Evolutionary conservation across 2,329 filamentous ascomycete genomes (phyloP).

Genomic region (Trichoderma polysporum): DNA sequence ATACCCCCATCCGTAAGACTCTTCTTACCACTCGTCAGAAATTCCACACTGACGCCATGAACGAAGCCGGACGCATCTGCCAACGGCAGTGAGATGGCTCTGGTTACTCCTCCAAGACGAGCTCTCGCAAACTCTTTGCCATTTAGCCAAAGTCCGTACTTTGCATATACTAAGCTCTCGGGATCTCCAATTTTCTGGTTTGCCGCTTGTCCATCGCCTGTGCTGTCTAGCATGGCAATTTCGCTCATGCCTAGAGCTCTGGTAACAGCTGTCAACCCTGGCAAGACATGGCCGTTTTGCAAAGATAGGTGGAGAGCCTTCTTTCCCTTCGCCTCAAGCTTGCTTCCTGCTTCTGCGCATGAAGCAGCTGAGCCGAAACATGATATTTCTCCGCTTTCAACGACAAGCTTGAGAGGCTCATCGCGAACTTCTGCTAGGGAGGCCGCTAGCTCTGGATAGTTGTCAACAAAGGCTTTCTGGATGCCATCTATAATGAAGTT

Average conservation of each 20-base stretch:
- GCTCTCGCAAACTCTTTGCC: constrained; percentile 43
- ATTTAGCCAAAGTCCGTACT: constrained; percentile 42
- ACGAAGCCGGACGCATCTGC: constrained; percentile 32
- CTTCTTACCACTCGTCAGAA: constrained; percentile 19
- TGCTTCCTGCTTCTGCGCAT: neutral
- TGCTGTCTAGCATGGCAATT: constrained; percentile 44
- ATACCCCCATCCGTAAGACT: constrained; percentile 39
- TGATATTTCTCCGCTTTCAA: neutral
- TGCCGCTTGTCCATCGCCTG: constrained; percentile 44
- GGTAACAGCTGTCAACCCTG: constrained; percentile 51
- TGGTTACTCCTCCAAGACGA: constrained; percentile 45
- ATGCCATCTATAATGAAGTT: constrained; percentile 19
- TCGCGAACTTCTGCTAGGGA: neutral
- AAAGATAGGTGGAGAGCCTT: constrained; percentile 8
- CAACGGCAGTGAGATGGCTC: constrained; percentile 42
- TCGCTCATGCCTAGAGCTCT: constrained; percentile 50
- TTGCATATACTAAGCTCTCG: constrained; percentile 38
- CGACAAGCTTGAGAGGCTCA: constrained; percentile 11
- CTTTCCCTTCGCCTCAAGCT: neutral
- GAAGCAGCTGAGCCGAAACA: constrained; percentile 5
- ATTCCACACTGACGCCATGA: constrained; percentile 35
- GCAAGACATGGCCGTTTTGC: constrained; percentile 28
- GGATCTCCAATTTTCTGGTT: constrained; percentile 30
- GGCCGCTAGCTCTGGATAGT: constrained; percentile 15
- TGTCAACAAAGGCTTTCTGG: constrained; percentile 14